A percentile compares a stretch with the other conserved stretches of the same genome.
These are phyloP conservation scores for Endoconidiophora laricicola DNA, from an alignment of 2,329 filamentous ascomycete species.

Conservation along the genomic window DNA sequence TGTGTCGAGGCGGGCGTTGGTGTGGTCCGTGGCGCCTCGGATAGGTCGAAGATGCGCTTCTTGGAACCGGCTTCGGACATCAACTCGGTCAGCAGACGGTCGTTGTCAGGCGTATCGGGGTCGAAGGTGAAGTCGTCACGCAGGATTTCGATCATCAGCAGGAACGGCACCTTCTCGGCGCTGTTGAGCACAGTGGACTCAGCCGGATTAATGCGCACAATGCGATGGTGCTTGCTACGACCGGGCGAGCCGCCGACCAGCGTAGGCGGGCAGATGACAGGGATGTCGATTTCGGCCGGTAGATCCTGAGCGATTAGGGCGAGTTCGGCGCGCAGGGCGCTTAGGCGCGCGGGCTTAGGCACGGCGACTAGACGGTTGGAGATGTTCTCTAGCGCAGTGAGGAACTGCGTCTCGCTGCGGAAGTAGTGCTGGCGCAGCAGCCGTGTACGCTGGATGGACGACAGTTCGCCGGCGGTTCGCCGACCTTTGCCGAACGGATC, in stretches of 20 bases:
- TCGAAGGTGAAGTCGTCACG: constrained; percentile 73
- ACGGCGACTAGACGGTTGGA: constrained; percentile 72
- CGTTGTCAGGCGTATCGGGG: constrained; percentile 56
- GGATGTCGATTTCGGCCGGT: constrained; percentile 70
- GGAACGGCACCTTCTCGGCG: constrained; percentile 69
- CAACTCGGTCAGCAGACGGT: constrained; percentile 43
- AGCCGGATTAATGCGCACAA: constrained; percentile 67
- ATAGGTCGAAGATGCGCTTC: constrained; percentile 49
- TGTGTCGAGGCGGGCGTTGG: constrained; percentile 24
- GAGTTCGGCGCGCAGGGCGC: constrained; percentile 64
- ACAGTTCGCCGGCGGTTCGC: constrained; percentile 44
- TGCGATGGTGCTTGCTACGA: constrained; percentile 63
- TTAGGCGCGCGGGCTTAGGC: constrained; percentile 65
- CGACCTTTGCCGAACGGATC: constrained; percentile 29
- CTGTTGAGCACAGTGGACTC: constrained; percentile 77
- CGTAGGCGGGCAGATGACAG: constrained; percentile 62
- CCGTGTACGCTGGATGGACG: constrained; percentile 49
- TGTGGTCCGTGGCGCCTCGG: constrained; percentile 41
- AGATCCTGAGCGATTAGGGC: constrained; percentile 67
- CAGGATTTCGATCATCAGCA: constrained; percentile 71
- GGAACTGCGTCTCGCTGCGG: constrained; percentile 61
- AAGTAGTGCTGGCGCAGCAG: constrained; percentile 70
- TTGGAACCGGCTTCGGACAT: constrained; percentile 38
- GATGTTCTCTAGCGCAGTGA: constrained; percentile 67
- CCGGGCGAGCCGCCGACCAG: constrained; percentile 57